Conservation (phyloP, 352 stramenopile species). For the Globisporangium cylindrosporum region DNA sequence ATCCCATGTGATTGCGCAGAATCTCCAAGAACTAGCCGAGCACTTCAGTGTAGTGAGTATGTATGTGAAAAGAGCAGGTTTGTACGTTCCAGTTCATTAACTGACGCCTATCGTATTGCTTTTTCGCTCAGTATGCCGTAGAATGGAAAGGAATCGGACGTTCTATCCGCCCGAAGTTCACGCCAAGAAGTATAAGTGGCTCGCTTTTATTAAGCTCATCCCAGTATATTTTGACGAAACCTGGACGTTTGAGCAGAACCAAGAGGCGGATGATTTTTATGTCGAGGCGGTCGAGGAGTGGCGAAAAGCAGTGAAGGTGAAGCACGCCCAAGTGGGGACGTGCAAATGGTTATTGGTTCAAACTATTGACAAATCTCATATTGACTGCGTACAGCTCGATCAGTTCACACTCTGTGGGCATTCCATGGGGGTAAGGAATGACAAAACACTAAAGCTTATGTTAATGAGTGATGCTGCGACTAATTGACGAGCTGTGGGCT, state of each 20-base stretch:
- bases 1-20: background rate
- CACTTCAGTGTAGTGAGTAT: conserved; percentile 5
- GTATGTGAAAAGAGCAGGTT: too few relatives aligned
- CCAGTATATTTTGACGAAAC: background rate
- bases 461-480: background rate
- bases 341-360: too few relatives aligned
- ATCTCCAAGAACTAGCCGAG: conserved; percentile 6
- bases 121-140: background rate
- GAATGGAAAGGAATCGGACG: conserved; percentile 11
- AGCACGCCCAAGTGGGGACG: too few relatives aligned
- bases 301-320: conserved; percentile 7
- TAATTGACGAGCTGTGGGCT: background rate
- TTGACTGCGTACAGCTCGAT: conserved; percentile 3
- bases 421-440: conserved; percentile 10
- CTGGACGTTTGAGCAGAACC: background rate
- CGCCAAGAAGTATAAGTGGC: background rate
- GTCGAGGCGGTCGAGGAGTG: conserved; percentile 10
- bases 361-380: background rate
- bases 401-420: conserved; percentile 11
- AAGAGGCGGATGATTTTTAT: conserved; percentile 9
- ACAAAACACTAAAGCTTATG: too few relatives aligned
- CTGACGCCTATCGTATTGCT: too few relatives aligned
- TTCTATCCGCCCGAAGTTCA: conserved; percentile 9
- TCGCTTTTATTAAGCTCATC: too few relatives aligned
- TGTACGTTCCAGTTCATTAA: background rate